Evolutionary conservation across 805 yeast genomes (phyloP).

Genomic region (Saturnispora diversa): DNA sequence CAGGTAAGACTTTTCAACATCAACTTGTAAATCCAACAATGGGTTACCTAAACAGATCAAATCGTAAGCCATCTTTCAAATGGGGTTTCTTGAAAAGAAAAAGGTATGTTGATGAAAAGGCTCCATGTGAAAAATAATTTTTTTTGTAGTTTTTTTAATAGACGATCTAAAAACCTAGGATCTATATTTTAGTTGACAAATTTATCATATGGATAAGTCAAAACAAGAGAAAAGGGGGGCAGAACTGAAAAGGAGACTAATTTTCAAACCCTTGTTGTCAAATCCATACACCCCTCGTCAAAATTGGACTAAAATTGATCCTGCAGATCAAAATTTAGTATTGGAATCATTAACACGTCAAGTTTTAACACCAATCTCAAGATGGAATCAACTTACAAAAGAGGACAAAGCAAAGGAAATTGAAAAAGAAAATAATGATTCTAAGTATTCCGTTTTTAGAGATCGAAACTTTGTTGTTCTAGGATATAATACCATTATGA

Average conservation of each 20-base stretch:
- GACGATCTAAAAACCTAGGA: no score
- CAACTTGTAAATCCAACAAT: slow-evolving; percentile 76
- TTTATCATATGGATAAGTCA: slow-evolving; percentile 1
- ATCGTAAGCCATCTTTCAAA: slow-evolving; percentile 44
- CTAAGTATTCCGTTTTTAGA: not conserved
- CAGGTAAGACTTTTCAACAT: slow-evolving; percentile 59
- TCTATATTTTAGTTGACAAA: no score
- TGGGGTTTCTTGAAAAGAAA: not conserved
- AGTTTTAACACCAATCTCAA: slow-evolving; percentile 12
- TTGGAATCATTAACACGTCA: slow-evolving; percentile 20
- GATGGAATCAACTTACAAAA: slow-evolving; percentile 20
- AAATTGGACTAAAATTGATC: slow-evolving; percentile 35
- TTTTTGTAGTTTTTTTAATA: no score
- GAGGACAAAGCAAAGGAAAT: slow-evolving; percentile 24
- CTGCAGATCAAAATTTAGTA: slow-evolving; percentile 26
- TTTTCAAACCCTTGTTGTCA: slow-evolving; percentile 56
- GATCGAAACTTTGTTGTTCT: slow-evolving; percentile 23
- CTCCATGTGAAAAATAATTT: slow-evolving; percentile 7
- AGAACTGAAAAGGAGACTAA: slow-evolving; percentile 44
- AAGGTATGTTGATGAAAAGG: not conserved
- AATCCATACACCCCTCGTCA: slow-evolving; percentile 47
- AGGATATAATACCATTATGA: slow-evolving; percentile 53
- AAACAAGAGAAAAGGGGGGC: slow-evolving; percentile 28
- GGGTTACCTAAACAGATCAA: slow-evolving; percentile 88
- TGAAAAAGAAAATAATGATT: slow-evolving; percentile 13